Evolutionary conservation across 2,329 filamentous ascomycete species (phyloP).

Genomic region (Ascochyta pisi): DNA sequence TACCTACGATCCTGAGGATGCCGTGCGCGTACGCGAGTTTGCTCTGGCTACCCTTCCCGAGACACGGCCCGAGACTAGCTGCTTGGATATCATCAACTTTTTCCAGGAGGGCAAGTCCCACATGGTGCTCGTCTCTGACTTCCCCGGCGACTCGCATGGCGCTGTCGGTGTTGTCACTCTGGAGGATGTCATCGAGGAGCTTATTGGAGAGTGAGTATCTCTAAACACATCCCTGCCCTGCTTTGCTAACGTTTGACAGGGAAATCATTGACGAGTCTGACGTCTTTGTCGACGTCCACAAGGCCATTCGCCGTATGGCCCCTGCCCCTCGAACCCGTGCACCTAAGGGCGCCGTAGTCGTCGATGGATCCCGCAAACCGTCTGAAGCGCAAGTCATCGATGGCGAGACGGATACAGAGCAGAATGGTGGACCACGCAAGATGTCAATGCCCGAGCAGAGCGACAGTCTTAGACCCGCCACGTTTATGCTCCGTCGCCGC

Average conservation of each 20-base stretch:
- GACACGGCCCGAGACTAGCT: slow-evolving; percentile 93
- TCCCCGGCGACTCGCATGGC: slow-evolving; percentile 87
- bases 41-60: slow-evolving; percentile 92
- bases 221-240: neutral
- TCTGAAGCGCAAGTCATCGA: slow-evolving; percentile 31
- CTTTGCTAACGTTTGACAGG: slow-evolving; percentile 54
- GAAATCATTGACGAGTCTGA: slow-evolving; percentile 99
- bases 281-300: slow-evolving; percentile 97
- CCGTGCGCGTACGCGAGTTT: slow-evolving; percentile 85
- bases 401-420: slow-evolving; percentile 25
- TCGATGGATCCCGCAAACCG: slow-evolving; percentile 45
- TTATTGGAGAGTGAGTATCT: slow-evolving; percentile 87
- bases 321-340: slow-evolving; percentile 81
- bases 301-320: slow-evolving; percentile 88
- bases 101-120: slow-evolving; percentile 99
- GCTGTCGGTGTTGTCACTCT: slow-evolving; percentile 93
- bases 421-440: slow-evolving; percentile 31
- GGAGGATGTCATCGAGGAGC: slow-evolving; percentile 97
- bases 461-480: slow-evolving; percentile 46
- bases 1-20: slow-evolving; percentile 96
- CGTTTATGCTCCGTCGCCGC: slow-evolving; percentile 54
- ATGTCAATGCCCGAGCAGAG: slow-evolving; percentile 43
- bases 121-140: slow-evolving; percentile 94
- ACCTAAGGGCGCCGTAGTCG: slow-evolving; percentile 62
- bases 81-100: slow-evolving; percentile 98